Base-by-base conservation (phyloP, 441 rosid species). In the Sinapis alba region DNA sequence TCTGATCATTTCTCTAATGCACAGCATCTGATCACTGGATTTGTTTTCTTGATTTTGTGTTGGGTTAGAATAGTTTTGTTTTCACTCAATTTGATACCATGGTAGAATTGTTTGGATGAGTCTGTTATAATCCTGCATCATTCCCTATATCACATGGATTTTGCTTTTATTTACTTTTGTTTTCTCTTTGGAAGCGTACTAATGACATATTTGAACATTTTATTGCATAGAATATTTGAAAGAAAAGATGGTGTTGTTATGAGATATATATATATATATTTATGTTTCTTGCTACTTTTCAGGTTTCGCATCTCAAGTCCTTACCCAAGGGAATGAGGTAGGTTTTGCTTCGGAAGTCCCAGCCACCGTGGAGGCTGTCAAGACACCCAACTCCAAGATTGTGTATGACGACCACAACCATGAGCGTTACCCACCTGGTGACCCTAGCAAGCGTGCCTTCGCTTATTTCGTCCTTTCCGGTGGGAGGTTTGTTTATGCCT, bases 401-500 rank as follows among this genome's bases (percentile, higher is more conserved):
- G 84, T 86, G 4, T 94, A 94, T 24, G 99, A 94, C 5, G 89
- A 92, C 79, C 76, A 88, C 77, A 94, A 89, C 75, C 98, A 94
- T 26, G 97, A 92, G 84, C 93, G 97, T 32, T 86, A 68, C 78
- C 97, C 97, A 12, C 99, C 99, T 19, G 98, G 99, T 60, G 98
- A 94, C 72, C 98, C 98, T 71, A 89, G 94, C 93, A 94, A 92
- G 82, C 94, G 99, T 43, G 99, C 99, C 5, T 94, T 94, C 69
- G 98, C 99, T 36, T 94, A 94, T 82, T 94, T 94, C 62, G 96
- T 89, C 75, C 65, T 94, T 73, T 76, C 97, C 0, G 99, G 99
- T 74, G 99, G 99, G 50, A 87, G 98, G 83, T 94, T 94, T 72
- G 94, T 90, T 3, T 92, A 94, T 73, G 99, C 98, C 58, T 92